Evolutionary conservation across 1,139 yeast species (phyloP).

Genomic region (Yamadazyma spencermartinsiae): DNA sequence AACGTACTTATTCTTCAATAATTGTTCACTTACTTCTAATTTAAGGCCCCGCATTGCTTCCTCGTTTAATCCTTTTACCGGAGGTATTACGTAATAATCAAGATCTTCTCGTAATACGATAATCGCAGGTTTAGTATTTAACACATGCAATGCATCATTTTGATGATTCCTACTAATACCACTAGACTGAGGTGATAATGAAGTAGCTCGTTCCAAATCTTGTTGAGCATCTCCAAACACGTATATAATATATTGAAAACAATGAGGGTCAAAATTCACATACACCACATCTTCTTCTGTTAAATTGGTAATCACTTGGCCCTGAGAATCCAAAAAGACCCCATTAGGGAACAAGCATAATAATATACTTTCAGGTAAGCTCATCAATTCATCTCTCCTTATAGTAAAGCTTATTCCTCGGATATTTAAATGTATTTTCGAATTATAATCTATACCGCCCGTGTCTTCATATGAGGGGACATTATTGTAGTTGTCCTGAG

Average conservation of each 20-base stretch:
- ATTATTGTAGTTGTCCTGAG: conserved; percentile 37
- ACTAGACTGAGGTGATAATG: conserved; percentile 25
- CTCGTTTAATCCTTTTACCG: conserved; percentile 48
- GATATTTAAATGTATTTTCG: conserved; percentile 64
- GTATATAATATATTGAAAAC: conserved; percentile 80
- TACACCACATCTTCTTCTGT: conserved; percentile 75
- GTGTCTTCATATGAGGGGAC: conserved; percentile 21
- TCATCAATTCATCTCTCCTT: conserved; percentile 85
- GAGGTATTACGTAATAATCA: conserved; percentile 90
- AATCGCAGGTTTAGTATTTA: conserved; percentile 83
- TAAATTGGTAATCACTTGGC: conserved; percentile 72
- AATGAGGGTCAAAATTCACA: conserved; percentile 83
- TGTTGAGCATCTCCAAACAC: conserved; percentile 53
- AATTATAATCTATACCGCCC: conserved; percentile 53
- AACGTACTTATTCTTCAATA: conserved; percentile 58
- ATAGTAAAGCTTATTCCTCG: conserved; percentile 67
- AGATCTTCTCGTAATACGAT: conserved; percentile 92
- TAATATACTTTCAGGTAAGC: conserved; percentile 85
- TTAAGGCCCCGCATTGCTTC: conserved; percentile 67
- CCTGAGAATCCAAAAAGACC: conserved; percentile 72
- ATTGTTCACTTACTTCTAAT: conserved; percentile 55
- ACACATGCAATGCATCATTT: conserved; percentile 44
- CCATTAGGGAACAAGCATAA: conserved; percentile 90
- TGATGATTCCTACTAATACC: conserved; percentile 15
- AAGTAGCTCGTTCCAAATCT: conserved; percentile 32